Evolutionary conservation across 495 filamentous ascomycete genomes (phyloP).

Genomic region (Evernia prunastri): DNA sequence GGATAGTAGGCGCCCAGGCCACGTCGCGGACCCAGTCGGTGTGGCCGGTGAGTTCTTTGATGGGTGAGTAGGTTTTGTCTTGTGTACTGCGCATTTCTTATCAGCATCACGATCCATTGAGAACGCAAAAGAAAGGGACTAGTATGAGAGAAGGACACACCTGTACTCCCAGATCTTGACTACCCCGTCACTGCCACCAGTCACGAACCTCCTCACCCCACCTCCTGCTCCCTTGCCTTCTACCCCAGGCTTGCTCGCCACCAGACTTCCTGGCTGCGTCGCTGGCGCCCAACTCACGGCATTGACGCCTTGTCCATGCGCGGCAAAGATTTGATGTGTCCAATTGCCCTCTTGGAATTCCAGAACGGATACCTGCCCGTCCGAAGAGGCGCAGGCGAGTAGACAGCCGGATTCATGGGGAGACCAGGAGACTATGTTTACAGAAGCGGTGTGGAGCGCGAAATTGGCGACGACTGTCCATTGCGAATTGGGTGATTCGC

Average conservation of each 20-base stretch:
- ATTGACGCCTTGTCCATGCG: slow-evolving; percentile 90
- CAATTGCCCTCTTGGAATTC: slow-evolving; percentile 92
- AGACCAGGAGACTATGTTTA: slow-evolving; percentile 96
- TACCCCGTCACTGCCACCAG: slow-evolving; percentile 85
- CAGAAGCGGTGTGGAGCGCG: slow-evolving; percentile 82
- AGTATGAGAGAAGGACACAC: slow-evolving; percentile 32
- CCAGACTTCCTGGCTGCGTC: slow-evolving; percentile 69
- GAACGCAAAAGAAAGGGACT: not conserved
- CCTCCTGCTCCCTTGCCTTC: slow-evolving; percentile 37
- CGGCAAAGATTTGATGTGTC: slow-evolving; percentile 79
- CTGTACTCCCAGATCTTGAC: slow-evolving; percentile 83
- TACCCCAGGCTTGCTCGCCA: slow-evolving; percentile 52
- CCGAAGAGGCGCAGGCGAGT: slow-evolving; percentile 86
- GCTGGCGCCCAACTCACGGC: slow-evolving; percentile 91
- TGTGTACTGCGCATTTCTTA: slow-evolving; percentile 38
- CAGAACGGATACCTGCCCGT: slow-evolving; percentile 86
- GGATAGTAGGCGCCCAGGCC: slow-evolving; percentile 87
- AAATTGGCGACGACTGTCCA: slow-evolving; percentile 87
- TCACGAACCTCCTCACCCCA: slow-evolving; percentile 71
- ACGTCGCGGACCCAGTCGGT: slow-evolving; percentile 98
- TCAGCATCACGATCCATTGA: not conserved
- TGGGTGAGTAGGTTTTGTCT: slow-evolving; percentile 48
- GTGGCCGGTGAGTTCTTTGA: slow-evolving; percentile 62
- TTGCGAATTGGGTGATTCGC: slow-evolving; percentile 60
- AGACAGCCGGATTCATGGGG: slow-evolving; percentile 93